phyloP scores from a whole-genome alignment of 768 basidiomycete genomes.

The Cystoderma amianthinum region DNA sequence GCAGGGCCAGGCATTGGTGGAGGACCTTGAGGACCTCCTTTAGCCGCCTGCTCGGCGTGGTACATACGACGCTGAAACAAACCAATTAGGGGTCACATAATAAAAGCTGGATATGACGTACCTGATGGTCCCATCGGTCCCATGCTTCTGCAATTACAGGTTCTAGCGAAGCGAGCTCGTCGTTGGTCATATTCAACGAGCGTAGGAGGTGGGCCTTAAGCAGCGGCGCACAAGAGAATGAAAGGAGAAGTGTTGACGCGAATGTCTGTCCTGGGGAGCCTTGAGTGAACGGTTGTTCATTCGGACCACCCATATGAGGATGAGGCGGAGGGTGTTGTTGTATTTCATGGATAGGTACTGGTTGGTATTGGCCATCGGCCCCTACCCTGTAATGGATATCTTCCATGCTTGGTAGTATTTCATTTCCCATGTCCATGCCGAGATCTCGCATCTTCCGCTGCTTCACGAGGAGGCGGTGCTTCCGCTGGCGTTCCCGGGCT shows the following conservation, averaged over 20 bases:
- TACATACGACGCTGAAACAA: constrained; percentile 29
- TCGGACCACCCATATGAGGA: constrained; percentile 21
- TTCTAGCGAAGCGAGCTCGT: constrained; percentile 73
- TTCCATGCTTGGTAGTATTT: constrained; percentile 57
- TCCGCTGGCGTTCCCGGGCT: constrained; percentile 76
- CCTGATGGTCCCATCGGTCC: constrained; percentile 83
- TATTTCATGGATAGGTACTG: constrained; percentile 33
- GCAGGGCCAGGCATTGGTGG: constrained; percentile 17
- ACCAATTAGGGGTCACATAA: constrained; percentile 4
- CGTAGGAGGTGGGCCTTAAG: constrained; percentile 73
- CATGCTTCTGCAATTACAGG: constrained; percentile 79
- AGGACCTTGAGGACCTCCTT: constrained; percentile 18
- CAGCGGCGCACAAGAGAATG: constrained; percentile 67
- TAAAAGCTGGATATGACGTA: constrained; percentile 22
- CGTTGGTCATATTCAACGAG: constrained; percentile 67
- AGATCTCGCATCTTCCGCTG: constrained; percentile 76
- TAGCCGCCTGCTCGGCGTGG: constrained; percentile 32
- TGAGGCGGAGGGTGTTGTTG: constrained; percentile 25
- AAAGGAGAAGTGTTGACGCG: constrained; percentile 69
- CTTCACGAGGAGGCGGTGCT: constrained; percentile 75
- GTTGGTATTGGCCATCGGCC: constrained; percentile 38
- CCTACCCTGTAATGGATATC: constrained; percentile 60
- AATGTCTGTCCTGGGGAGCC: constrained; percentile 65
- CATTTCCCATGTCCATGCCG: constrained; percentile 78
- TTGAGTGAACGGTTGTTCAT: constrained; percentile 62